Evolutionary conservation across 768 basidiomycete genomes (phyloP), one percentile per base, ranked within the genome.

Genomic region (Boletus subparvulus): DNA sequence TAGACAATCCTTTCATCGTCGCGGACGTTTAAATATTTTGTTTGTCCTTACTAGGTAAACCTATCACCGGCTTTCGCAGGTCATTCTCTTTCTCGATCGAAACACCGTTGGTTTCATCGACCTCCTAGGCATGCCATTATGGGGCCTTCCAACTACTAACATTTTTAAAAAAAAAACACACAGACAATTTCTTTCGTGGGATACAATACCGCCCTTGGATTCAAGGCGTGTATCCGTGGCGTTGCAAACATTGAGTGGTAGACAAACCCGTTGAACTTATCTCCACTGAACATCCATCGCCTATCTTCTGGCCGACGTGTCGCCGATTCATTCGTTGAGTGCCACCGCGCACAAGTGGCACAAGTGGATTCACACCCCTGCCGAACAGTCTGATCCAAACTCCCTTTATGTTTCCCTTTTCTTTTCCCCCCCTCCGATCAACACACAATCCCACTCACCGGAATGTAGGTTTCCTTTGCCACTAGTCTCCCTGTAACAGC

Each of bases 401-500:
- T 17, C 16, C n/a, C 17, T 40, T 50, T 10, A 53, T 26, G 1
- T 12, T 21, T 28, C 43, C 50, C 40, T 47, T 32, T 47, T 40
- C 42, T 37, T 47, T 39, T 43, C n/a, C n/a, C 36, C 35, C 5
- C 12, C 16, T 21, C 16, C 3, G 11, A 12, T 53, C 16, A 53
- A 32, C 13, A 47, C 28, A 30, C 21, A 26, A 41, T 1, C 2
- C n/a, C n/a, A 72, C 79, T 47, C 58, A 84, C 83, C 65, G 73
- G 68, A 52, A 79, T 70, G 58, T 80, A 85, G 0, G 80, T 84
- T 19, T 73, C 69, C 61, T 79, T 78, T 63, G 81, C 80, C 61
- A 80, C 84, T 10, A 79, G 75, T 64, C 85, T 75, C 5, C 66
- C 73, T 57, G 75, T 75, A 30, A 85, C 51, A n/a, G 76, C 78